phyloP scores from a whole-genome alignment of 768 basidiomycete species.

The Tylopilus felleus region DNA sequence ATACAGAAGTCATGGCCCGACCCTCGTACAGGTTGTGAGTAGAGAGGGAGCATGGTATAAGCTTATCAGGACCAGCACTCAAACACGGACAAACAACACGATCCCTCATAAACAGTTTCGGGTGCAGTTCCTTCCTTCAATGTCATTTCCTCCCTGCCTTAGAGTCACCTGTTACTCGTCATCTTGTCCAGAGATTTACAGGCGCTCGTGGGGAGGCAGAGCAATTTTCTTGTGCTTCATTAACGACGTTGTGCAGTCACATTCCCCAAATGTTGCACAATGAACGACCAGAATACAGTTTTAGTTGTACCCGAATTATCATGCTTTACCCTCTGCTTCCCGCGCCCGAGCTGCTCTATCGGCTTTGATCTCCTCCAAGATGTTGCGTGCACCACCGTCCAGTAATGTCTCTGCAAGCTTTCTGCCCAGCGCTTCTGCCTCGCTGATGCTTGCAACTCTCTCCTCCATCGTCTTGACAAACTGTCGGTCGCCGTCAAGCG shows the following conservation, averaged over 20 bases:
- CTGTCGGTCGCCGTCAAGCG: conserved; percentile 68
- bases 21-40: conserved; percentile 14
- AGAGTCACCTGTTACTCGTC: conserved; percentile 66
- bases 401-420: conserved; percentile 63
- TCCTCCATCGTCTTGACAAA: conserved; percentile 62
- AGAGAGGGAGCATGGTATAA: not conserved
- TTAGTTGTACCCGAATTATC: conserved; percentile 3
- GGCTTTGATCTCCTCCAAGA: conserved; percentile 79
- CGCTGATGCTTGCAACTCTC: conserved; percentile 46
- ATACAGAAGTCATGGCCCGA: conserved; percentile 56
- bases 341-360: conserved; percentile 53
- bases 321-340: conserved; percentile 34
- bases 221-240: conserved; percentile 28
- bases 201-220: conserved; percentile 75
- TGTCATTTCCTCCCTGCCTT: conserved; percentile 53
- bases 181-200: conserved; percentile 43
- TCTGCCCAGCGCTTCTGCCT: conserved; percentile 69
- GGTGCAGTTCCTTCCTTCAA: conserved; percentile 13
- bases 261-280: conserved; percentile 11
- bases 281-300: conserved; percentile 26
- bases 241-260: conserved; percentile 11
- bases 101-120: conserved; percentile 27
- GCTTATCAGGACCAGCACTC: conserved; percentile 13
- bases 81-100: conserved; percentile 39
- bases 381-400: conserved; percentile 66